Percentiles rank a stretch among this genome's conserved stretches.
phyloP scores from a whole-genome alignment of 352 stramenopile species.

The Plasmopara muralis region DNA sequence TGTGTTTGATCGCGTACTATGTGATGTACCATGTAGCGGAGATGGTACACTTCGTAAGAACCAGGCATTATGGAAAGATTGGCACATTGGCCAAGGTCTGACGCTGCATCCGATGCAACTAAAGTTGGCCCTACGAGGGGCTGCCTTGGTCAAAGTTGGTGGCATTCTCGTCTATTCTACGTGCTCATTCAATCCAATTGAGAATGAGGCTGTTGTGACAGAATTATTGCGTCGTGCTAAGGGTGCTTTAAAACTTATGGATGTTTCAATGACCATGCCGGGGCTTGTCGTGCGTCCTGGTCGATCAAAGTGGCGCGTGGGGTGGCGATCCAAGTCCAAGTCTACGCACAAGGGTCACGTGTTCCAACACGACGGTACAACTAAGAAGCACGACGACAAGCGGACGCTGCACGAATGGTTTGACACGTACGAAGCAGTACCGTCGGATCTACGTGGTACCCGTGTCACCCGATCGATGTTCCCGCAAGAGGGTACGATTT shows the following conservation, averaged over 20 bases:
- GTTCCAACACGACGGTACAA: conserved; percentile 31
- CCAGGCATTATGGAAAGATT: conserved; percentile 91
- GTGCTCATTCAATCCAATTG: conserved; percentile 97
- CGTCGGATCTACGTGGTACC: conserved; percentile 54
- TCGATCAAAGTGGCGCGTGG: conserved; percentile 57
- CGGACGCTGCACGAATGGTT: conserved; percentile 82
- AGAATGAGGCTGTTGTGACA: conserved; percentile 98
- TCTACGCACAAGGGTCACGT: conserved; percentile 75
- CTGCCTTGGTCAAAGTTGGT: conserved; percentile 86
- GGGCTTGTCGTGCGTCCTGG: conserved; percentile 47
- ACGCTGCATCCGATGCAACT: conserved; percentile 93
- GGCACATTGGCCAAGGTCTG: conserved; percentile 87
- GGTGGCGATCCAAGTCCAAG: conserved; percentile 85
- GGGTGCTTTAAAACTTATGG: conserved; percentile 86
- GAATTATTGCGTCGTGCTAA: conserved; percentile 88
- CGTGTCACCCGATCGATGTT: conserved; percentile 84
- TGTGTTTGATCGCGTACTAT: conserved; percentile 97
- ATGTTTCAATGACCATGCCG: conserved; percentile 66
- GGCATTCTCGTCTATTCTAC: conserved; percentile 94
- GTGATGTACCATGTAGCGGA: conserved; percentile 96
- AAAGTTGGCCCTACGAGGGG: conserved; percentile 86
- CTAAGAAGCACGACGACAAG: conserved; percentile 4
- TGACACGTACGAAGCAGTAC: conserved; percentile 46
- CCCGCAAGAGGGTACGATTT: conserved; percentile 34
- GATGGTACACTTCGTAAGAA: conserved; percentile 99